Percentiles rank a stretch among this genome's conserved stretches.
phyloP scores from a whole-genome alignment of 139 green algal species.

The Ostreobium quekettii region DNA sequence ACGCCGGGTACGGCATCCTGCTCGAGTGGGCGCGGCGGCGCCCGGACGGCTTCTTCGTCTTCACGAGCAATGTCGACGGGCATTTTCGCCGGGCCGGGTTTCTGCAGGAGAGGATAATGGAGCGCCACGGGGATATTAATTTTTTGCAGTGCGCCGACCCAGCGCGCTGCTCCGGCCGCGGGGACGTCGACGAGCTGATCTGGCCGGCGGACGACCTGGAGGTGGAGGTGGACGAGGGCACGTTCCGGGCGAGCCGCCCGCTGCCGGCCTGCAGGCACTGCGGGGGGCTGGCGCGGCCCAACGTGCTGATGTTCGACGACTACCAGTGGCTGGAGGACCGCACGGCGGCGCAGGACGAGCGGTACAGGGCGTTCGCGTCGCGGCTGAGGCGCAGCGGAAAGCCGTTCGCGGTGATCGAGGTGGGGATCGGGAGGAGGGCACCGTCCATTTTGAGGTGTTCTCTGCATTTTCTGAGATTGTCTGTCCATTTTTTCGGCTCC shows the following conservation, averaged over 20 bases:
- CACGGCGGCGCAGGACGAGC: background rate
- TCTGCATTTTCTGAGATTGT: no score
- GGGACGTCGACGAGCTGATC: background rate
- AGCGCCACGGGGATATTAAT: background rate
- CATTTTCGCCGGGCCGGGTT: background rate
- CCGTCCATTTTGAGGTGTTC: no score
- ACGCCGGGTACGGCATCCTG: background rate
- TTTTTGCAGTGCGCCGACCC: background rate
- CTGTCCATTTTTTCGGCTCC: no score
- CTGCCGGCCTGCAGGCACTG: background rate
- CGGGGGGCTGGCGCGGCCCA: background rate
- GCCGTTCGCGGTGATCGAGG: no score
- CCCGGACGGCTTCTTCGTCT: background rate
- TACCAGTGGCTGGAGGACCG: background rate
- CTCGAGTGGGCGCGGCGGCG: background rate
- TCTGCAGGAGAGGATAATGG: background rate
- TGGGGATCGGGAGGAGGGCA: no score
- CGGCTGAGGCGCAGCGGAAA: no score
- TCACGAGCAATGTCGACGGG: background rate
- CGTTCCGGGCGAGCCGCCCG: background rate
- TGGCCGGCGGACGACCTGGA: background rate
- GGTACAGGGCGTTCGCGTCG: no score
- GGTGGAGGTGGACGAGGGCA: background rate
- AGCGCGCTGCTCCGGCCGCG: no score
- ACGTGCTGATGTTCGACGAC: conserved; percentile 8